Conservation (phyloP, 345 rosid genomes). For the Lepidium aucheri region DNA sequence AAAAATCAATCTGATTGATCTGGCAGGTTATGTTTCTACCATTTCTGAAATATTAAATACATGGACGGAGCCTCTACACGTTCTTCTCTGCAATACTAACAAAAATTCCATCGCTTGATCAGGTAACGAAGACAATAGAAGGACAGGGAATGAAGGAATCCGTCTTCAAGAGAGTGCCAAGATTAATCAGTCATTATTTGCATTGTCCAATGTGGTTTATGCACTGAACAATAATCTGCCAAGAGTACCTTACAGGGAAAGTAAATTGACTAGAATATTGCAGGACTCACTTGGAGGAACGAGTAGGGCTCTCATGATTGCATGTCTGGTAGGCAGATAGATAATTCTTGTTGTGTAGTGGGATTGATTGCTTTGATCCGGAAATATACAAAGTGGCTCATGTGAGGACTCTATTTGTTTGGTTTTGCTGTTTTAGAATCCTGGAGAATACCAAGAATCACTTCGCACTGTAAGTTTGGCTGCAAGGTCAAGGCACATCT, state of each 20-base stretch:
- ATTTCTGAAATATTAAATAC: background rate
- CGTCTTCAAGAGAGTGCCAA: conserved; percentile 85
- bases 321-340: conserved; percentile 59
- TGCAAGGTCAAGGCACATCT: conserved; percentile 78
- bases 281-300: conserved; percentile 96
- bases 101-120: background rate
- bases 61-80: background rate
- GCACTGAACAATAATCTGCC: conserved; percentile 71
- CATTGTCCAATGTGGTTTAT: conserved; percentile 79
- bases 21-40: conserved; percentile 51
- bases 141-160: conserved; percentile 79
- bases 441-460: conserved; percentile 93
- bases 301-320: conserved; percentile 78
- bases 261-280: conserved; percentile 85
- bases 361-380: background rate
- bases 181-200: conserved; percentile 82
- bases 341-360: background rate
- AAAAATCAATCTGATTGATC: conserved; percentile 86
- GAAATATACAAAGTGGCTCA: background rate
- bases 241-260: conserved; percentile 81
- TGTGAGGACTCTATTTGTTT: background rate
- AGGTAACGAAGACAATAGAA: conserved; percentile 94
- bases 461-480: conserved; percentile 84
- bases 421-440: conserved; percentile 42
- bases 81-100: background rate